Conservation (phyloP, 495 filamentous ascomycete species). For the Amniculicola lignicola region DNA sequence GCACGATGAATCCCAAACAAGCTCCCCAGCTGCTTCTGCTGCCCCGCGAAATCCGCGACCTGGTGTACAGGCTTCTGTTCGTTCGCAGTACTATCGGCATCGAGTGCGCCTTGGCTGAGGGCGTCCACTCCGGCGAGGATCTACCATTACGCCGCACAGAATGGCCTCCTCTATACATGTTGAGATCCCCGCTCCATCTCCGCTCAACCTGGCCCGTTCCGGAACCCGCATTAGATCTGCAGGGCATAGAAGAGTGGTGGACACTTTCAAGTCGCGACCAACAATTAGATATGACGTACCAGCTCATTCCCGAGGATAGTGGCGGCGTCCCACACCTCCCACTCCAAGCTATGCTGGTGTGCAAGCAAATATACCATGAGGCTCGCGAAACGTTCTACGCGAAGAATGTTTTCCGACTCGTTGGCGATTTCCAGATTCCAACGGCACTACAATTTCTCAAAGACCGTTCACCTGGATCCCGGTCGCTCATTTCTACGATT, state of each 20-base stretch:
- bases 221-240: too few relatives aligned
- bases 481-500: background rate
- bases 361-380: conserved; percentile 4
- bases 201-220: background rate
- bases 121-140: background rate
- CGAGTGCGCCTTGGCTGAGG: background rate
- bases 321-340: background rate
- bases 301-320: background rate
- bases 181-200: background rate
- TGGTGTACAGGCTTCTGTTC: background rate
- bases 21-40: too few relatives aligned
- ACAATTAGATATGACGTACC: background rate
- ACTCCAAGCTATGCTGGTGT: background rate
- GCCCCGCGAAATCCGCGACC: background rate
- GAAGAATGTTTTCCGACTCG: conserved; percentile 6
- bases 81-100: too few relatives aligned
- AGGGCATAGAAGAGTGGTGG: too few relatives aligned
- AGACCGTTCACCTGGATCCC: background rate
- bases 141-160: too few relatives aligned
- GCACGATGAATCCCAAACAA: too few relatives aligned
- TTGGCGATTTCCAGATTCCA: conserved; percentile 10
- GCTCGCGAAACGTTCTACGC: conserved; percentile 6
- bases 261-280: too few relatives aligned
- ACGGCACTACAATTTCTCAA: conserved; percentile 9
- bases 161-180: too few relatives aligned